Conservation (phyloP, 768 basidiomycete genomes). For the Amanita muscaria region DNA sequence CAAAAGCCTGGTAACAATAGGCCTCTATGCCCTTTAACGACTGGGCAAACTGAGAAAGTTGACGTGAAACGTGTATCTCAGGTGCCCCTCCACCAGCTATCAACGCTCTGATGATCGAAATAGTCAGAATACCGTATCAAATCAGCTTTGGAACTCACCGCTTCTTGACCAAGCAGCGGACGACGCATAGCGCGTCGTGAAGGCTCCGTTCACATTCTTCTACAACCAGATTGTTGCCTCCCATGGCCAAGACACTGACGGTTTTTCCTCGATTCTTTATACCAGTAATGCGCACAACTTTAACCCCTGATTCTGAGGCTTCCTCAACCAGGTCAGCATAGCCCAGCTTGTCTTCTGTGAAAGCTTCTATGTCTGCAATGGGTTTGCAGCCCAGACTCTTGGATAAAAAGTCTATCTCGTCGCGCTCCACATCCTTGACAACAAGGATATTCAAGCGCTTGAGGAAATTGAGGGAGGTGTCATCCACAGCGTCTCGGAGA, state of each 20-base stretch:
- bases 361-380: slow-evolving; percentile 93
- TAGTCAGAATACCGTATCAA: not conserved
- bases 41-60: slow-evolving; percentile 85
- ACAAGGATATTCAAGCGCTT: slow-evolving; percentile 94
- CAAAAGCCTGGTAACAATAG: slow-evolving; percentile 98
- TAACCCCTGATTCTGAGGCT: slow-evolving; percentile 67
- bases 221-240: slow-evolving; percentile 84
- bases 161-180: slow-evolving; percentile 97
- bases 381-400: slow-evolving; percentile 95
- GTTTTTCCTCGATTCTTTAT: slow-evolving; percentile 93
- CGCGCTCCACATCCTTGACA: slow-evolving; percentile 95
- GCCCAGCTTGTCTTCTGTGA: slow-evolving; percentile 96
- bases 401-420: slow-evolving; percentile 95
- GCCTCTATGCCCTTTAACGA: slow-evolving; percentile 97
- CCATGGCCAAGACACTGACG: slow-evolving; percentile 92
- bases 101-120: slow-evolving; percentile 46
- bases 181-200: slow-evolving; percentile 98
- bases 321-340: slow-evolving; percentile 96
- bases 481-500: slow-evolving; percentile 97
- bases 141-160: slow-evolving; percentile 43
- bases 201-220: slow-evolving; percentile 97
- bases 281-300: slow-evolving; percentile 91
- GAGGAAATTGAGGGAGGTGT: slow-evolving; percentile 93
- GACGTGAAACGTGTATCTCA: slow-evolving; percentile 92
- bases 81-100: slow-evolving; percentile 97